phyloP scores from a whole-genome alignment of 2,329 filamentous ascomycete genomes.

The Cordyceps cicadae region DNA sequence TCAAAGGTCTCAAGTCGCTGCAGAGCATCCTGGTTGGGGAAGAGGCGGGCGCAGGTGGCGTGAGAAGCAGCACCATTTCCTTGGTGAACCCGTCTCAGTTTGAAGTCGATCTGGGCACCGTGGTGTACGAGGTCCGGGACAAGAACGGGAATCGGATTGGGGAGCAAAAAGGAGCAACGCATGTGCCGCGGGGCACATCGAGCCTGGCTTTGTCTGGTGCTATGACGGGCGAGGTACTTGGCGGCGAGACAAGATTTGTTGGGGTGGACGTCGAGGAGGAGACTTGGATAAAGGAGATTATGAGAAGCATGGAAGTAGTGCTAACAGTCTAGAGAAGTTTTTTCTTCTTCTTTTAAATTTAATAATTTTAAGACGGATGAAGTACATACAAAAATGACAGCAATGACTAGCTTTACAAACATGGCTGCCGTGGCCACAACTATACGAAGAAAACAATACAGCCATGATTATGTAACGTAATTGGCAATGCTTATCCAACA shows the following conservation, averaged over 20 bases:
- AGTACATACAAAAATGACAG: background rate
- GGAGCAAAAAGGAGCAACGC: background rate
- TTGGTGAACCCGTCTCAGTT: conserved; percentile 6
- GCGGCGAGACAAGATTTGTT: conserved; percentile 4
- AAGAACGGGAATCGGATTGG: background rate
- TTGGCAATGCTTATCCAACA: background rate
- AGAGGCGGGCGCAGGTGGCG: background rate
- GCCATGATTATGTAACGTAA: background rate
- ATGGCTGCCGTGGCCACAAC: background rate
- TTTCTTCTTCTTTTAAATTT: background rate
- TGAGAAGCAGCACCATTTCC: background rate
- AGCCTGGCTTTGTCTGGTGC: background rate
- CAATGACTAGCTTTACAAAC: background rate
- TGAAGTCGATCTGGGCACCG: conserved; percentile 6
- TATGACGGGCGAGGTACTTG: background rate
- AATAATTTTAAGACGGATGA: background rate
- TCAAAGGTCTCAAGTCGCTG: background rate
- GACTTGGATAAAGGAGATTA: conserved; percentile 4
- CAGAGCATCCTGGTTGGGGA: background rate
- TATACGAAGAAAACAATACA: background rate
- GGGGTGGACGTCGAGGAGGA: conserved; percentile 7
- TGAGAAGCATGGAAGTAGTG: background rate
- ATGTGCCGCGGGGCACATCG: background rate
- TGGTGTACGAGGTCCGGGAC: conserved; percentile 5
- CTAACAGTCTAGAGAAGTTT: background rate